phyloP scores from a whole-genome alignment of 306 rosid genomes.

The Prosopis cineraria region DNA sequence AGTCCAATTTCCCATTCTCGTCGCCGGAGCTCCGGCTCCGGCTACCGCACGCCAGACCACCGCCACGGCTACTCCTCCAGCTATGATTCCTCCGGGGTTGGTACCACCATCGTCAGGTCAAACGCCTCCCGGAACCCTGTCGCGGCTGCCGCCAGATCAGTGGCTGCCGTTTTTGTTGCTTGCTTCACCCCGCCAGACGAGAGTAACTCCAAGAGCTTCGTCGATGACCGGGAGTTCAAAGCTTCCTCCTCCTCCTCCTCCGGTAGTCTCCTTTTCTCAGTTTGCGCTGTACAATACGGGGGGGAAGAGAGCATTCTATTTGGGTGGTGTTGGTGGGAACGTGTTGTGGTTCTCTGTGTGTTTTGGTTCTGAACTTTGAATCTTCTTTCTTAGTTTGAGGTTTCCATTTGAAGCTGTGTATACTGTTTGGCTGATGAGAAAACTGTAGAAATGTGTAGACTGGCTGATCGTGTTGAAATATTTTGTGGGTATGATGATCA shows the following conservation, averaged over 20 bases:
- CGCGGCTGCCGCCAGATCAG: slow-evolving; percentile 55
- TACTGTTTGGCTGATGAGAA: slow-evolving; percentile 39
- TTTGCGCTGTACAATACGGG: background rate
- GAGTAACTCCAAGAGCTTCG: slow-evolving; percentile 42
- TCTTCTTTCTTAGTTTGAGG: background rate
- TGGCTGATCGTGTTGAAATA: background rate
- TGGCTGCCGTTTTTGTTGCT: slow-evolving; percentile 56
- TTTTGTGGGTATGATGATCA: slow-evolving; percentile 7
- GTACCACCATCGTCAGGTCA: slow-evolving; percentile 33
- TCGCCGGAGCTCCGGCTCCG: slow-evolving; percentile 44
- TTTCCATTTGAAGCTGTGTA: background rate
- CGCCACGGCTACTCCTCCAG: slow-evolving; percentile 37
- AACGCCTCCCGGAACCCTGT: slow-evolving; percentile 42
- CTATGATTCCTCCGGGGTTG: slow-evolving; percentile 45
- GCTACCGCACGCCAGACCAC: slow-evolving; percentile 39
- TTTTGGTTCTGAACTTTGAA: slow-evolving; percentile 15
- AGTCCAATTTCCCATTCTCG: slow-evolving; percentile 31
- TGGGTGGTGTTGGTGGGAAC: slow-evolving; percentile 10
- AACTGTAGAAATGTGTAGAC: slow-evolving; percentile 17
- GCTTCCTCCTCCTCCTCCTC: slow-evolving; percentile 39
- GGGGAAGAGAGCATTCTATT: background rate
- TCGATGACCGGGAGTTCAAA: slow-evolving; percentile 54
- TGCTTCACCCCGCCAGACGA: slow-evolving; percentile 84
- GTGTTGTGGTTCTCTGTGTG: slow-evolving; percentile 5
- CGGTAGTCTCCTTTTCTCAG: slow-evolving; percentile 37